A percentile compares a stretch with the other conserved stretches of the same genome.
phyloP scores from a whole-genome alignment of 192 early-diverging fungal species.

The Backusella liffmaniae region DNA sequence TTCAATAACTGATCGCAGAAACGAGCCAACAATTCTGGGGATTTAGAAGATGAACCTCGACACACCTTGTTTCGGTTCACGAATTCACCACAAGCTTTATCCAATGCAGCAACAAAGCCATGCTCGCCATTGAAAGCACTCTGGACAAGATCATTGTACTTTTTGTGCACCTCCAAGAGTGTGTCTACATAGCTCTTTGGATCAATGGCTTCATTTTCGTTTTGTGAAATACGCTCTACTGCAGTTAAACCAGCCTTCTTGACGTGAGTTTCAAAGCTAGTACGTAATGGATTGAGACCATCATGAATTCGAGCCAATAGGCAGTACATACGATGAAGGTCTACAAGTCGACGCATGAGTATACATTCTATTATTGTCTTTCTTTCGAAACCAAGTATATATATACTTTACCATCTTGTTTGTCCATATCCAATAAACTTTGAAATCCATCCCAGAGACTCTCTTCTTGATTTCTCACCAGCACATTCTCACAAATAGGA shows the following conservation, averaged over 20 bases:
- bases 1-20: slow-evolving; percentile 88
- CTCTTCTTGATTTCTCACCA: slow-evolving; percentile 84
- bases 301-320: slow-evolving; percentile 81
- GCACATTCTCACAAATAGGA: slow-evolving; percentile 77
- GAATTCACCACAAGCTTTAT: slow-evolving; percentile 93
- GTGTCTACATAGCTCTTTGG: slow-evolving; percentile 88
- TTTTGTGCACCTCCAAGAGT: slow-evolving; percentile 82
- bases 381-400: not conserved
- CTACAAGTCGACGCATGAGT: slow-evolving; percentile 34
- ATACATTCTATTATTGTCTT: not conserved
- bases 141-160: slow-evolving; percentile 78
- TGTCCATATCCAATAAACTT: slow-evolving; percentile 82
- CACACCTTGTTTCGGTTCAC: slow-evolving; percentile 91
- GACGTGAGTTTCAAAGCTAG: slow-evolving; percentile 76
- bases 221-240: slow-evolving; percentile 57
- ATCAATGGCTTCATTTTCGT: slow-evolving; percentile 41
- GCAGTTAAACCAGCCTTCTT: slow-evolving; percentile 74
- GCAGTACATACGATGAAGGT: slow-evolving; percentile 65
- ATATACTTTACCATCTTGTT: slow-evolving; percentile 57
- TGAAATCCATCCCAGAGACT: slow-evolving; percentile 90
- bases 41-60: slow-evolving; percentile 62
- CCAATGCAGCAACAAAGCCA: slow-evolving; percentile 86
- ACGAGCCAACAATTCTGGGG: slow-evolving; percentile 86
- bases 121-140: slow-evolving; percentile 80
- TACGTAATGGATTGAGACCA: slow-evolving; percentile 78